Conservation (phyloP, 176 grass and related monocot genomes). For the Tillandsia fasciculata region DNA sequence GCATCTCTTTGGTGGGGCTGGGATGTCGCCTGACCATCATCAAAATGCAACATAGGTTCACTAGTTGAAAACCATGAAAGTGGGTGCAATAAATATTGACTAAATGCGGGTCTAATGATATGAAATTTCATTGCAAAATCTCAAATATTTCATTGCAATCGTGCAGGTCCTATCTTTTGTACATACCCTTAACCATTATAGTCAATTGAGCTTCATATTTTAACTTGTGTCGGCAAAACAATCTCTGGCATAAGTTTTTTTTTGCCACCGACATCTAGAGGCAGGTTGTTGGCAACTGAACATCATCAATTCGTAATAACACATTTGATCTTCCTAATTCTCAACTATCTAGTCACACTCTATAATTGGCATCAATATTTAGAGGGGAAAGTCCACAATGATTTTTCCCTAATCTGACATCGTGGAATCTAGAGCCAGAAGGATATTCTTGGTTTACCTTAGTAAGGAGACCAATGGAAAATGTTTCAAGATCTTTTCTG, state of each 20-base stretch:
- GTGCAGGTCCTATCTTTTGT: no score
- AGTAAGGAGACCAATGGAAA: slow-evolving; percentile 71
- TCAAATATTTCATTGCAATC: not conserved
- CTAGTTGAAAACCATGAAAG: slow-evolving; percentile 15
- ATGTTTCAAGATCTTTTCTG: slow-evolving; percentile 95
- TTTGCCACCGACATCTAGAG: no score
- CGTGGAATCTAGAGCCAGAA: not conserved
- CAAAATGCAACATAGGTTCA: slow-evolving; percentile 12
- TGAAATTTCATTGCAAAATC: not conserved
- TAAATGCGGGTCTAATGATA: not conserved
- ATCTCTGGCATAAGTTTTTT: no score
- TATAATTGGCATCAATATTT: no score
- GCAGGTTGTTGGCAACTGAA: no score
- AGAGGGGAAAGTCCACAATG: no score
- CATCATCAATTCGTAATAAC: no score
- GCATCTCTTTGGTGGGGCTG: slow-evolving; percentile 91
- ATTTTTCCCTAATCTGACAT: not conserved
- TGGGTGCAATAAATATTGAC: not conserved
- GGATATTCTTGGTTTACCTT: slow-evolving; percentile 32
- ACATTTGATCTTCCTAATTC: no score
- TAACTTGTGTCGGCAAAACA: no score
- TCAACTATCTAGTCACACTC: no score
- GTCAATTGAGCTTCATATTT: no score
- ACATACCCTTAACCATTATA: no score
- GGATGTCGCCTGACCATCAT: slow-evolving; percentile 69